Evolutionary conservation across 306 rosid species (phyloP), one percentile per base, ranked within the genome.

Genomic region (Glycyrrhiza uralensis): DNA sequence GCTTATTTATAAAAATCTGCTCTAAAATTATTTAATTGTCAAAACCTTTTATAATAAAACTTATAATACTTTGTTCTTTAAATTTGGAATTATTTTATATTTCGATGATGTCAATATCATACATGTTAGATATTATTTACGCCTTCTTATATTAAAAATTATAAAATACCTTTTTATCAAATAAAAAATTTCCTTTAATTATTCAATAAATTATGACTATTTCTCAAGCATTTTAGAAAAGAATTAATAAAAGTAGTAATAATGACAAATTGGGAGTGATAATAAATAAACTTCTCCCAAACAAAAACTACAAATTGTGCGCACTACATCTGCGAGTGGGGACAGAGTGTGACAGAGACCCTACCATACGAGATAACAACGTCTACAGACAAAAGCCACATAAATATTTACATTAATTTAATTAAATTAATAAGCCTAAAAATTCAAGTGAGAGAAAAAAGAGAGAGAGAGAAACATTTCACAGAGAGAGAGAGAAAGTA

Each of bases 321-420:
- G 72, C 79, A 74, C 79, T 74, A 74, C 72, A 63, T 74, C 55
- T 63, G 51, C 65, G 44, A 39, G 78, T 74, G 72, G 79, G 79
- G 79, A 74, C 72, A 64, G 79, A 51, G 65, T 50, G 79, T 74
- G 79, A 74, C 72, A 63, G 36, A 38, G 79, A 74, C 79, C 72
- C 79, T 74, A 74, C 79, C 72, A 63, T 74, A 72, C 65, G 72
- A 74, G 72, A 74, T 74, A 74, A 51, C 79, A 74, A 74, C 65
- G 64, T 74, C 79, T 74, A 63, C 46, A 63, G 72, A 63, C 72
- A 51, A 74, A 74, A 63, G 72, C 72, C 79, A 74, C 79, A 74
- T 49, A 46, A 29, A 66, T 41, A 64, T 41, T 49, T 45, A 35
- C 6, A 49, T 49, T 19, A 1, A 15, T 46, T n/a, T 46, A 46